Evolutionary conservation across 1,139 yeast genomes (phyloP).

Genomic region (Protomyces arabidopsidicola): DNA sequence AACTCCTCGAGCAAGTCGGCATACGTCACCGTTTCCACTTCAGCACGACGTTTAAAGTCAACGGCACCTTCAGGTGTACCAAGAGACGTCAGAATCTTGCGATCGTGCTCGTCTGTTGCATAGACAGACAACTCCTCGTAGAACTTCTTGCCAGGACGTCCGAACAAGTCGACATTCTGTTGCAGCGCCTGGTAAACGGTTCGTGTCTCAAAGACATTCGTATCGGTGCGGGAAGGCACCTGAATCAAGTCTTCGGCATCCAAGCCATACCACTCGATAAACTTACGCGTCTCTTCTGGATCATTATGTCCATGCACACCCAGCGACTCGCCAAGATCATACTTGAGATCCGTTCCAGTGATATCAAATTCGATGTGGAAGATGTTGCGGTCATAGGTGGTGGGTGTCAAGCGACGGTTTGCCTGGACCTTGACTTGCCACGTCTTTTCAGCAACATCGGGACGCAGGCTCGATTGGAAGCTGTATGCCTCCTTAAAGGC

Average conservation of each 20-base stretch:
- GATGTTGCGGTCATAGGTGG: slow-evolving; percentile 84
- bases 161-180: slow-evolving; percentile 81
- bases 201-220: slow-evolving; percentile 58
- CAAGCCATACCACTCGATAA: slow-evolving; percentile 66
- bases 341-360: slow-evolving; percentile 82
- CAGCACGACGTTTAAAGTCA: slow-evolving; percentile 79
- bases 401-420: slow-evolving; percentile 88
- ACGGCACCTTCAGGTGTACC: slow-evolving; percentile 80
- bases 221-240: slow-evolving; percentile 65
- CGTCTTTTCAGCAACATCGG: slow-evolving; percentile 82
- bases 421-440: slow-evolving; percentile 86
- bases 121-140: slow-evolving; percentile 73
- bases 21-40: slow-evolving; percentile 73
- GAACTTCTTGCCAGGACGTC: slow-evolving; percentile 93
- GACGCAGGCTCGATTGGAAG: slow-evolving; percentile 60
- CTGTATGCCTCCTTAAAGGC: slow-evolving; percentile 77
- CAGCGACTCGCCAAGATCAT: slow-evolving; percentile 93
- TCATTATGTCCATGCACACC: slow-evolving; percentile 92
- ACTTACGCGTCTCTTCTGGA: slow-evolving; percentile 57
- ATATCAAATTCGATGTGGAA: slow-evolving; percentile 95
- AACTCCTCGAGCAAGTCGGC: slow-evolving; percentile 78
- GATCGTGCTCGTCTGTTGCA: slow-evolving; percentile 68
- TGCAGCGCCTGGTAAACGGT: slow-evolving; percentile 75
- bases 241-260: slow-evolving; percentile 64
- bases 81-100: slow-evolving; percentile 55